Conservation (phyloP, 2,329 filamentous ascomycete species). For the Penicillium vulpinum region DNA sequence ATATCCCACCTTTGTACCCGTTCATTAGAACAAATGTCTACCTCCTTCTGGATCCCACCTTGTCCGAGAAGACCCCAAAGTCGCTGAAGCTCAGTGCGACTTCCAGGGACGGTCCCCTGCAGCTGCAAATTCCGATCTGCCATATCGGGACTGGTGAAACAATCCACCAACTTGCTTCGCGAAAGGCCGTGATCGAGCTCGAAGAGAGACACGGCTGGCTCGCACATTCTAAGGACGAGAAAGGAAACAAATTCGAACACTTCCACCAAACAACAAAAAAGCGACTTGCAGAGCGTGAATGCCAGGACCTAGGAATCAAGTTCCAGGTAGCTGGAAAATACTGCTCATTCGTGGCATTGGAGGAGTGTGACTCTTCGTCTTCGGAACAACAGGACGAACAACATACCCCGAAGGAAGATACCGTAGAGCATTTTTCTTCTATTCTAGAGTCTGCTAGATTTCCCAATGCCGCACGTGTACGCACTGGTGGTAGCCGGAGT, state of each 20-base stretch:
- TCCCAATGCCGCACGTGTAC: too few species aligned
- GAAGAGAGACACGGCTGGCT: slow-evolving; percentile 71
- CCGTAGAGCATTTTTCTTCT: neutral
- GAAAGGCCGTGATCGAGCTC: slow-evolving; percentile 66
- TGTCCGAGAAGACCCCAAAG: slow-evolving; percentile 49
- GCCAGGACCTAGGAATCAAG: slow-evolving; percentile 62
- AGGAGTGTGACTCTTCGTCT: slow-evolving; percentile 36
- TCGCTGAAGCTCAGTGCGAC: slow-evolving; percentile 61
- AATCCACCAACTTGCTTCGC: slow-evolving; percentile 70
- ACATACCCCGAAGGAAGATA: neutral
- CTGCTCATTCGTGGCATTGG: slow-evolving; percentile 71
- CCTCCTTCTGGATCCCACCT: slow-evolving; percentile 60
- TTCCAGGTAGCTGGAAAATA: slow-evolving; percentile 69
- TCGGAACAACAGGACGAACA: neutral
- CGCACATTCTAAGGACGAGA: slow-evolving; percentile 50
- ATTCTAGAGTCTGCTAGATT: too few species aligned
- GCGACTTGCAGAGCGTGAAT: slow-evolving; percentile 65
- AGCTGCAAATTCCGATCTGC: slow-evolving; percentile 64
- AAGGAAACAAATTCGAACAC: slow-evolving; percentile 49
- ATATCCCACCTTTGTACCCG: slow-evolving; percentile 65
- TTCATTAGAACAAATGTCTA: slow-evolving; percentile 68
- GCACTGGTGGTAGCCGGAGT: too few species aligned
- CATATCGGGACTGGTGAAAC: slow-evolving; percentile 51
- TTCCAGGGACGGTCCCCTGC: slow-evolving; percentile 58
- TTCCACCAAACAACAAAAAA: slow-evolving; percentile 54